These are phyloP conservation scores for Phyllosticta citriasiana DNA, from an alignment of 2,329 filamentous ascomycete species.

Conservation along the genomic window DNA sequence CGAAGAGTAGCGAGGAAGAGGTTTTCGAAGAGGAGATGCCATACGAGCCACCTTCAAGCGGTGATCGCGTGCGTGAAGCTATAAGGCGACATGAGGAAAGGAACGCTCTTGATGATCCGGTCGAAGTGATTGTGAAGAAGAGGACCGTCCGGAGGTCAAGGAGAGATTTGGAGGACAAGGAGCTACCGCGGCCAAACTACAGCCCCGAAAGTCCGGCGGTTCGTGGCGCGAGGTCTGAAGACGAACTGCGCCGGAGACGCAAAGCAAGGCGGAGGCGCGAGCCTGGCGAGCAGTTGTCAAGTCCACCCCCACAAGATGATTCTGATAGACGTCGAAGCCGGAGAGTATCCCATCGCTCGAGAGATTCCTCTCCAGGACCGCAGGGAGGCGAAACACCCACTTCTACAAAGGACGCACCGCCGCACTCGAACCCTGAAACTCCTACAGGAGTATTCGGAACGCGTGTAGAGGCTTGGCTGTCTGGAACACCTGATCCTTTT, in stretches of 20 bases:
- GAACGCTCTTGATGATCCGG: background rate
- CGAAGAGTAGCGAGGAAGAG: slow-evolving; percentile 7
- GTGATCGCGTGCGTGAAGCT: slow-evolving; percentile 1
- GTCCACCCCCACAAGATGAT: background rate
- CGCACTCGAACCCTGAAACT: slow-evolving; percentile 20
- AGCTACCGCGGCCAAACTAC: background rate
- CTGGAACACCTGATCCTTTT: slow-evolving; percentile 46
- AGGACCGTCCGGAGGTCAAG: slow-evolving; percentile 7
- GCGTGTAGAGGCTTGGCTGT: slow-evolving; percentile 54
- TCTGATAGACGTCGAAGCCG: slow-evolving; percentile 5
- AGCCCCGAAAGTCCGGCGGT: background rate
- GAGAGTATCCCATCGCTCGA: background rate
- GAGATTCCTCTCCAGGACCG: background rate
- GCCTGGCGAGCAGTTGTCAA: background rate
- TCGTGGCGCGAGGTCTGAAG: slow-evolving; percentile 4
- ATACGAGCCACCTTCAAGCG: slow-evolving; percentile 2
- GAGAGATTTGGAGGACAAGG: slow-evolving; percentile 2
- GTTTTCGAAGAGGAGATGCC: background rate
- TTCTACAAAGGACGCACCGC: slow-evolving; percentile 13
- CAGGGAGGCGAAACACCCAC: background rate
- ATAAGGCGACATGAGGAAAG: background rate
- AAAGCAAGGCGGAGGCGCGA: slow-evolving; percentile 8
- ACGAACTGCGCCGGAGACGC: slow-evolving; percentile 18
- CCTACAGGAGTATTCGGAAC: slow-evolving; percentile 37
- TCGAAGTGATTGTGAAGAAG: slow-evolving; percentile 1